A percentile compares a stretch with the other conserved stretches of the same genome.
These are phyloP conservation scores for Falciphora oryzae DNA, from an alignment of 2,329 filamentous ascomycete genomes.

Conservation along the genomic window DNA sequence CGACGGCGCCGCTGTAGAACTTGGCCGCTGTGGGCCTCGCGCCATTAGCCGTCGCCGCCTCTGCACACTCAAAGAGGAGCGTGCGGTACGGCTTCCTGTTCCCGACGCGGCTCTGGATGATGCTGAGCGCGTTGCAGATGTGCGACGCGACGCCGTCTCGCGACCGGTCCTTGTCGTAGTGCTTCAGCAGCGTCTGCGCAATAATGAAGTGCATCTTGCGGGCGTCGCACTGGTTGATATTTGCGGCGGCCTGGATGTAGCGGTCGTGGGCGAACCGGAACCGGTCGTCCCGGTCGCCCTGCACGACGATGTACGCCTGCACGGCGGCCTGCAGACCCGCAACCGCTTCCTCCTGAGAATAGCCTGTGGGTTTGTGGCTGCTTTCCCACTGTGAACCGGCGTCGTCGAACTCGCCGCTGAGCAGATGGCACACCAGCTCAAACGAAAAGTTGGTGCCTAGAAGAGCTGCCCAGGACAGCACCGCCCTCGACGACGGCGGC, in stretches of 20 bases:
- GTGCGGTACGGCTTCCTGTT: constrained; percentile 64
- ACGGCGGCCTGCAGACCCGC: constrained; percentile 78
- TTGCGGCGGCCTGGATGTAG: constrained; percentile 69
- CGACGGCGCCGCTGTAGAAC: constrained; percentile 72
- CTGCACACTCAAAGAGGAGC: constrained; percentile 72
- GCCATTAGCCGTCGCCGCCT: constrained; percentile 72
- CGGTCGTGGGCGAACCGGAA: constrained; percentile 88
- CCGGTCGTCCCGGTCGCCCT: constrained; percentile 76
- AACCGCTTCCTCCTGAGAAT: constrained; percentile 63
- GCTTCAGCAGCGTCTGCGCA: constrained; percentile 72
- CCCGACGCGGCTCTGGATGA: constrained; percentile 62
- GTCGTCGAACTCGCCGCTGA: constrained; percentile 67
- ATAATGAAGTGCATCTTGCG: constrained; percentile 89
- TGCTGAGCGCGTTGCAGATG: constrained; percentile 68
- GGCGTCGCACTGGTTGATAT: constrained; percentile 62
- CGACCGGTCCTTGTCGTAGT: constrained; percentile 55
- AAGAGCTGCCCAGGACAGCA: constrained; percentile 81
- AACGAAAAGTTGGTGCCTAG: constrained; percentile 83
- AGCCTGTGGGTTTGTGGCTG: constrained; percentile 36
- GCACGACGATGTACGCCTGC: constrained; percentile 72
- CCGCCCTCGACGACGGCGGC: constrained; percentile 64
- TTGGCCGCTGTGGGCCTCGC: constrained; percentile 75
- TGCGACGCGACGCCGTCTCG: constrained; percentile 74
- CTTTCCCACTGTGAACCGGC: constrained; percentile 27
- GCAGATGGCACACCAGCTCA: constrained; percentile 67